Base-by-base conservation (phyloP, 1,139 yeast genomes). In the Nakaseomyces delphensis region DNA sequence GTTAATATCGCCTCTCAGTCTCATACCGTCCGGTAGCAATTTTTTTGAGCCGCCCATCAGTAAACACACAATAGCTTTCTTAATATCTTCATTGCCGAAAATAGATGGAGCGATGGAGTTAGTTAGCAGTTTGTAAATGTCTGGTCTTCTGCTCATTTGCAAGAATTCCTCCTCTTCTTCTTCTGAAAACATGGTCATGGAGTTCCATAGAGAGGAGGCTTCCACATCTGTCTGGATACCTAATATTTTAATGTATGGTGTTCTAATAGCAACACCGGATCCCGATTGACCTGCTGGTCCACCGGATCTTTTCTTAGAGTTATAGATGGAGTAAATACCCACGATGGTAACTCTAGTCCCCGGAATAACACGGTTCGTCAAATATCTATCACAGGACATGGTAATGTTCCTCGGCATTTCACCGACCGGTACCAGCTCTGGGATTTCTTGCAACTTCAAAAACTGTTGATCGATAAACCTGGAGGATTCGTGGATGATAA, bases 361-460 rank as follows among this genome's bases (percentile, higher is more conserved):
- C 0, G 99, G 99, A 27, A 89, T 84, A 24, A 91, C 91, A 50
- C 76, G 79, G 66, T 91, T 91, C 20, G 96, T 83, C 62, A 91
- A 69, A 52, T 85, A 84, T 51, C 98, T 74, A 60, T 93, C 98
- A 16, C 89, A 85, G 40, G 93, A 85, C 52, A 93, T 70, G 48
- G 86, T 64, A 41, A 93, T 83, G 57, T 91, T 95, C 54, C 99
- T 77, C 11, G 99, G 99, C 89, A 91, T 83, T 67, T 91, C 99
- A 49, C 99, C 98, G 16, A 91, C 95, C 2, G 98, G 99, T 1
- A 91, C 97, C 82, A 85, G 83, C 62, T 91, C 98, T 11, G 98
- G 97, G 13, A 94, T 74, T 60, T 91, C 99, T 62, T 91, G 99
- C 43, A 93, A 71, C 61, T 93, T 93, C 57, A 93, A 72, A 20